A percentile compares a stretch with the other conserved stretches of the same genome.
phyloP scores from a whole-genome alignment of 192 early-diverging fungal genomes.

The Rhizophagus prolifer region DNA sequence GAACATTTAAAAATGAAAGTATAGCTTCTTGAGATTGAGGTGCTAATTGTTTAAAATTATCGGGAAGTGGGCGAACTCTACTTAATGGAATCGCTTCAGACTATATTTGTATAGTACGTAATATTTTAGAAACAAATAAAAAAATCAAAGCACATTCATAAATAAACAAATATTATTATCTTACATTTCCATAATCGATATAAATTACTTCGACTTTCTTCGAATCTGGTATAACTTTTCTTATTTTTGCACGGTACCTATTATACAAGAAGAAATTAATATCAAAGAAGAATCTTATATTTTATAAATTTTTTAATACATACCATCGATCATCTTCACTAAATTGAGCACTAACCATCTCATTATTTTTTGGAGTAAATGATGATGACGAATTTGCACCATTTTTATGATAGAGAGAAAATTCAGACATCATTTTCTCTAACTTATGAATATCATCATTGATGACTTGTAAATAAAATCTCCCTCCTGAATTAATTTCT shows the following conservation, averaged over 20 bases:
- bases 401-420: conserved; percentile 62
- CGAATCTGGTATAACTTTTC: conserved; percentile 55
- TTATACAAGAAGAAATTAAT: background rate
- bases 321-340: conserved; percentile 89
- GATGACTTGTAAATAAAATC: conserved; percentile 67
- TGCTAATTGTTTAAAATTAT: conserved; percentile 65
- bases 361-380: conserved; percentile 64
- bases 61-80: conserved; percentile 73
- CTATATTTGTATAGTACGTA: conserved; percentile 13
- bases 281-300: too few species aligned
- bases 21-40: conserved; percentile 81
- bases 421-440: conserved; percentile 82
- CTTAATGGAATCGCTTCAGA: conserved; percentile 72
- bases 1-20: conserved; percentile 77
- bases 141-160: background rate
- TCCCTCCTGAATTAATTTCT: conserved; percentile 57
- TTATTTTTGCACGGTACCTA: conserved; percentile 73
- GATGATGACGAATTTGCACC: conserved; percentile 19
- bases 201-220: conserved; percentile 76
- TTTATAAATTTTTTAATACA: background rate
- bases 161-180: conserved; percentile 9
- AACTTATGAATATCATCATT: conserved; percentile 61
- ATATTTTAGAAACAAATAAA: too few species aligned
- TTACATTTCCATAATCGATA: conserved; percentile 92
- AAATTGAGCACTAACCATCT: conserved; percentile 82